Conservation (phyloP, 1,284 basidiomycete species). For the Anthracocystis setariae region DNA sequence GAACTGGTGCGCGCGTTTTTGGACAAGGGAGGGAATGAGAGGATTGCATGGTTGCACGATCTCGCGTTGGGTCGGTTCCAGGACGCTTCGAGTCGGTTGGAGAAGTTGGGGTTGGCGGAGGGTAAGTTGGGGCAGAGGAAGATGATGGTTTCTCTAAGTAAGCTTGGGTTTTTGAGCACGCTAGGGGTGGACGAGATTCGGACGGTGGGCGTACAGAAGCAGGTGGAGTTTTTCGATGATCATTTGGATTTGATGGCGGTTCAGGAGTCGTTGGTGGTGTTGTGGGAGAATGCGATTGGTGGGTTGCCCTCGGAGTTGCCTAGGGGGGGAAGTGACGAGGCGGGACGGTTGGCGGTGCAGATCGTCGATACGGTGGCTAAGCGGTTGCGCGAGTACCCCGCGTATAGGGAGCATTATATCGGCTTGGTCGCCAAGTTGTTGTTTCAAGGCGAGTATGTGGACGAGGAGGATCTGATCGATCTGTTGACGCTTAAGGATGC, state of each 20-base stretch:
- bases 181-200: conserved; percentile 35
- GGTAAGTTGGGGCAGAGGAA: conserved; percentile 70
- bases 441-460: conserved; percentile 65
- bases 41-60: conserved; percentile 87
- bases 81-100: conserved; percentile 75
- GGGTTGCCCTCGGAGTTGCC: conserved; percentile 18
- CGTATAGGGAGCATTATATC: conserved; percentile 53
- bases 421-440: conserved; percentile 63
- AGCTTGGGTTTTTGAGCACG: conserved; percentile 80
- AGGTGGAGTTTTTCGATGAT: conserved; percentile 70
- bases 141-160: conserved; percentile 90
- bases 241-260: conserved; percentile 72
- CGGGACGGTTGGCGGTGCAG: conserved; percentile 26
- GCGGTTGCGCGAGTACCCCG: conserved; percentile 36
- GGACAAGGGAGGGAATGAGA: conserved; percentile 73
- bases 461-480: conserved; percentile 71
- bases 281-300: conserved; percentile 47
- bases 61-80: conserved; percentile 77
- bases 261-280: conserved; percentile 69
- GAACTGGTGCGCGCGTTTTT: conserved; percentile 82
- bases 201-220: conserved; percentile 52
- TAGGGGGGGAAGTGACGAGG: not conserved
- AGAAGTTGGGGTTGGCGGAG: conserved; percentile 71
- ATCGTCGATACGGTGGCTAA: conserved; percentile 31
- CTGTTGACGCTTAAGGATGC: conserved; percentile 71